Conservation (phyloP, 164 flowering plant species). For the Berberis vulgaris region DNA sequence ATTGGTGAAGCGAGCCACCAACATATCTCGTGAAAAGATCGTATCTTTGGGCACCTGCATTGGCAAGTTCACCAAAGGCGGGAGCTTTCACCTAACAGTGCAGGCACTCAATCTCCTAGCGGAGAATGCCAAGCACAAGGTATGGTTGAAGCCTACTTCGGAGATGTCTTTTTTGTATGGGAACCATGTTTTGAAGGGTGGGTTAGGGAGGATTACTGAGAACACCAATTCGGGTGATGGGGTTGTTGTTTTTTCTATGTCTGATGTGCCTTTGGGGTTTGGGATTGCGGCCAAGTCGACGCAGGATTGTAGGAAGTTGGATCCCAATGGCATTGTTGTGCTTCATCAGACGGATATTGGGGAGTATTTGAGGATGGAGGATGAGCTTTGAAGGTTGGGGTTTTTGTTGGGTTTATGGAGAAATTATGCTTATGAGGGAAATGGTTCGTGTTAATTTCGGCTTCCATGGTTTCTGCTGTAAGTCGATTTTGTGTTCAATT, state of each 20-base stretch:
- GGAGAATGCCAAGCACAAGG: background rate
- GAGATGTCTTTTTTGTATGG: slow-evolving; percentile 72
- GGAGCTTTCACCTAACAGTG: background rate
- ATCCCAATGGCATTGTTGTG: slow-evolving; percentile 17
- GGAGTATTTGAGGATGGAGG: slow-evolving; percentile 1
- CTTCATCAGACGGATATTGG: slow-evolving; percentile 15
- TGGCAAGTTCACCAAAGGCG: slow-evolving; percentile 59
- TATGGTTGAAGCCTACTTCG: slow-evolving; percentile 16
- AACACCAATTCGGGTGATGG: slow-evolving; percentile 57
- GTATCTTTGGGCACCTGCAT: slow-evolving; percentile 50
- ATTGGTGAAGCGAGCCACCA: slow-evolving; percentile 58
- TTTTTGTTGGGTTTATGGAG: slow-evolving; percentile 9
- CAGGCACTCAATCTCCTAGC: background rate
- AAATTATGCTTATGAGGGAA: slow-evolving; percentile 4
- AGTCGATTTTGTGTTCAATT: background rate
- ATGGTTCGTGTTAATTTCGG: background rate
- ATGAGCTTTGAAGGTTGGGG: too few species aligned
- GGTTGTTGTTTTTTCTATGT: slow-evolving; percentile 66
- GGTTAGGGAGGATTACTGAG: slow-evolving; percentile 23
- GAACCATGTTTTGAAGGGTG: slow-evolving; percentile 61
- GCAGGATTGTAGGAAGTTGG: slow-evolving; percentile 49
- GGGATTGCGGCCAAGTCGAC: slow-evolving; percentile 57
- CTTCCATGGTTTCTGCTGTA: too few species aligned
- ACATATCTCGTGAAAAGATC: slow-evolving; percentile 37
- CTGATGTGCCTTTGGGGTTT: slow-evolving; percentile 68